Conservation (phyloP, 2,329 filamentous ascomycete genomes). For the Colletotrichum camelliae region DNA sequence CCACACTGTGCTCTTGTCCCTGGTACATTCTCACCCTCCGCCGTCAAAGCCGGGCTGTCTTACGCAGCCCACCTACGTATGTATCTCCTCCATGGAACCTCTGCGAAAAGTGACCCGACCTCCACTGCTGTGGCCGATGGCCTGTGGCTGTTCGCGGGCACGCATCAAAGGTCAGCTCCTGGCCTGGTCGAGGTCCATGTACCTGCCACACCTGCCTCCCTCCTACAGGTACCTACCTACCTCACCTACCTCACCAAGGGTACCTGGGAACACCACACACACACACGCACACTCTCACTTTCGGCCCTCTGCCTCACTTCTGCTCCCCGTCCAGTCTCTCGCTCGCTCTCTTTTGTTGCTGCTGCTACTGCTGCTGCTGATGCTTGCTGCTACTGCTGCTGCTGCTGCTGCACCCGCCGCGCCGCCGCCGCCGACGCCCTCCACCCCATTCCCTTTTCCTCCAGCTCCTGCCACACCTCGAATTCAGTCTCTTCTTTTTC, state of each 20-base stretch:
- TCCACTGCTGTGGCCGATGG: not conserved
- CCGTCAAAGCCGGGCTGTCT: not conserved
- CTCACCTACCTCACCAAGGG: not conserved
- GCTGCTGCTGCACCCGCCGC: slow-evolving; percentile 8
- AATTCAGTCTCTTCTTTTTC: slow-evolving; percentile 13
- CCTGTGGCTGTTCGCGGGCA: not conserved
- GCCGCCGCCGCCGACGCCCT: not conserved
- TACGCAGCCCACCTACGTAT: not conserved
- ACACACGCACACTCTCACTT: slow-evolving; percentile 6
- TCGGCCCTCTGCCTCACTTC: not conserved
- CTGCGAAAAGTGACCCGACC: not conserved
- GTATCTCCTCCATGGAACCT: not conserved
- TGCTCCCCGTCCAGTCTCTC: not conserved
- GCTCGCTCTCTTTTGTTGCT: slow-evolving; percentile 2
- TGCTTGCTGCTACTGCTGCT: not conserved
- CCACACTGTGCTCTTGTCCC: not conserved
- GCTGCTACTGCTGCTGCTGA: not conserved
- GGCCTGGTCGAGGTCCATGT: not conserved
- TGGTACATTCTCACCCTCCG: not conserved
- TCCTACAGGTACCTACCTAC: not conserved
- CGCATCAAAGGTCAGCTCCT: not conserved
- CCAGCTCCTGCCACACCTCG: slow-evolving; percentile 22
- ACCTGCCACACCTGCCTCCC: not conserved
- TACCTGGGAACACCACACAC: not conserved
- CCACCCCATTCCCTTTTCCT: slow-evolving; percentile 20